A percentile compares a stretch with the other conserved stretches of the same genome.
Evolutionary conservation across 2,329 filamentous ascomycete genomes (phyloP).

Genomic region (Pestalotiopsis sp.): DNA sequence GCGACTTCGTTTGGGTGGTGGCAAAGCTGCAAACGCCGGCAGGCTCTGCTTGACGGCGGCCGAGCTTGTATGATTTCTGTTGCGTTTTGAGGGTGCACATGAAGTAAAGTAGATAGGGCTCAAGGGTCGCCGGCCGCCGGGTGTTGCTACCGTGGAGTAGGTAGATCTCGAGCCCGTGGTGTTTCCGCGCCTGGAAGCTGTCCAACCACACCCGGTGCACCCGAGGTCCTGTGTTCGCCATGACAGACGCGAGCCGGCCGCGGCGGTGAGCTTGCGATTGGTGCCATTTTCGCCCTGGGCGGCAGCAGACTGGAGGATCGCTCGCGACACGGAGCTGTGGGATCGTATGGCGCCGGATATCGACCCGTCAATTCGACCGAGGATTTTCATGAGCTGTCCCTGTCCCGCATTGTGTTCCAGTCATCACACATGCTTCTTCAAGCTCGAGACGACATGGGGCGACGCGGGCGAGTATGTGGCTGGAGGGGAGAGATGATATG

Average conservation of each 20-base stretch:
- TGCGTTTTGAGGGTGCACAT: constrained; percentile 16
- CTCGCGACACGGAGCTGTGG: constrained; percentile 11
- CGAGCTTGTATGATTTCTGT: constrained; percentile 22
- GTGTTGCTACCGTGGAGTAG: constrained; percentile 22
- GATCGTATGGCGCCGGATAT: constrained; percentile 53
- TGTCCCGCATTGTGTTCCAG: constrained; percentile 40
- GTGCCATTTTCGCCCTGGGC: not conserved
- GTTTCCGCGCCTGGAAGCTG: constrained; percentile 10
- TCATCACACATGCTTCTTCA: constrained; percentile 29
- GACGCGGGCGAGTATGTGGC: not conserved
- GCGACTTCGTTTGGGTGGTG: constrained; percentile 19
- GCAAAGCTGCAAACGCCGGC: not conserved
- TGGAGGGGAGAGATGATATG: not conserved
- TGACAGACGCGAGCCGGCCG: not conserved
- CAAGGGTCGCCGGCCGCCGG: constrained; percentile 16
- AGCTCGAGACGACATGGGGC: constrained; percentile 12
- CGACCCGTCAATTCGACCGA: constrained; percentile 59
- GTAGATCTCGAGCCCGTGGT: not conserved
- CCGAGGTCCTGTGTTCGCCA: not conserved
- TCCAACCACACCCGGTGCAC: not conserved
- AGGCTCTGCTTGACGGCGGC: constrained; percentile 4
- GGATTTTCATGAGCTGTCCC: constrained; percentile 61
- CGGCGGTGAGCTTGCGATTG: not conserved
- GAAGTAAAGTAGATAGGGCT: constrained; percentile 23
- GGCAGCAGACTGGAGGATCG: constrained; percentile 5